A percentile compares a stretch with the other conserved stretches of the same genome.
phyloP scores from a whole-genome alignment of 176 grass and related monocot species.

The Pontederia crassipes region DNA sequence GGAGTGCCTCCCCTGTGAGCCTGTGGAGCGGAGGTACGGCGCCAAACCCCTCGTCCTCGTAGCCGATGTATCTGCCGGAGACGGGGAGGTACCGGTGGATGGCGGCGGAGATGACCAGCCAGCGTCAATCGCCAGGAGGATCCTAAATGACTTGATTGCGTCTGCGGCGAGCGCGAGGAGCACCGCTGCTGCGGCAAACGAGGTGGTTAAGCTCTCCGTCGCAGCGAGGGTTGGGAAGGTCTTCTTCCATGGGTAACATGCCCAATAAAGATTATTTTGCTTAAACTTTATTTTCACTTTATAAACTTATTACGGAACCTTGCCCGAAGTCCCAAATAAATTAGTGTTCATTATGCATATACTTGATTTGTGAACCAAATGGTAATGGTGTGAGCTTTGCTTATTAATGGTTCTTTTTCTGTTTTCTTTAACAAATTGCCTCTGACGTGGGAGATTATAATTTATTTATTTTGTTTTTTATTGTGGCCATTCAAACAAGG shows the following conservation, averaged over 20 bases:
- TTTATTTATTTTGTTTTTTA: no score
- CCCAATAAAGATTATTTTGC: background rate
- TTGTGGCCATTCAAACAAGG: no score
- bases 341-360: no score
- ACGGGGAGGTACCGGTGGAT: background rate
- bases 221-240: slow-evolving; percentile 27
- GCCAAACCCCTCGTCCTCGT: slow-evolving; percentile 22
- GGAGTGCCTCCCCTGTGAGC: slow-evolving; percentile 13
- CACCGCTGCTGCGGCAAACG: background rate
- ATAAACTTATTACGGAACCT: no score
- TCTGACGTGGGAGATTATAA: no score
- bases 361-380: no score
- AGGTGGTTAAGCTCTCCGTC: slow-evolving; percentile 9
- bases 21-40: slow-evolving; percentile 8
- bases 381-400: no score
- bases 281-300: background rate
- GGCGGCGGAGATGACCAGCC: slow-evolving; percentile 12
- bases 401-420: no score
- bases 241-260: slow-evolving; percentile 15
- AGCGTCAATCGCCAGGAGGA: slow-evolving; percentile 18
- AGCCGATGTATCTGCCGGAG: no score
- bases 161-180: slow-evolving; percentile 13
- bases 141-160: slow-evolving; percentile 12
- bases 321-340: no score
- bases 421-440: no score